Conservation (phyloP, 768 basidiomycete species). For the Mycena latifolia region DNA sequence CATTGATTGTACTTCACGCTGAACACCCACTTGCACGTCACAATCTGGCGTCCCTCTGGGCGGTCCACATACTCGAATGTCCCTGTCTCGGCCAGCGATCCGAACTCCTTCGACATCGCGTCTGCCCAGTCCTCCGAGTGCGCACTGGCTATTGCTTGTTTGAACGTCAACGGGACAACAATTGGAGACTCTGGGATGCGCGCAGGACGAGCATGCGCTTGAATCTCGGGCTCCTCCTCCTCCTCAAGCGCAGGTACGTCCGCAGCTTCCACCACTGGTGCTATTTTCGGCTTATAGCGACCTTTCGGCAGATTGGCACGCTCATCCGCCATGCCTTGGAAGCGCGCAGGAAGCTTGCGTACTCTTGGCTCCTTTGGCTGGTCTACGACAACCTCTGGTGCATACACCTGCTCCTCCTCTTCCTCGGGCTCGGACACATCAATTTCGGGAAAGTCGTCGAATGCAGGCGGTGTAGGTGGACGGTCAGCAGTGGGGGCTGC, state of each 20-base stretch:
- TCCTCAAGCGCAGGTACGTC: conserved; percentile 7
- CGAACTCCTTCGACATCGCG: neutral
- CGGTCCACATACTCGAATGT: neutral
- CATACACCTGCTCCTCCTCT: neutral
- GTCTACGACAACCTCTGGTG: neutral
- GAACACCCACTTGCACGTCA: conserved; percentile 12
- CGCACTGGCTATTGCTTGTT: conserved; percentile 3
- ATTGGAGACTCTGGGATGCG: neutral
- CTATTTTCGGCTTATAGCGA: neutral
- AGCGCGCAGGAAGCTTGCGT: neutral
- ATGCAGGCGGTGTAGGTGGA: too few relatives aligned
- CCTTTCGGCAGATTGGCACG: conserved; percentile 9
- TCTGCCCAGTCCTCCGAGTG: conserved; percentile 2
- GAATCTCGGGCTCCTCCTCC: conserved; percentile 12
- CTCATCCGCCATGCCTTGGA: conserved; percentile 4
- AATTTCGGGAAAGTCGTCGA: neutral
- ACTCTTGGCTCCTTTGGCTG: neutral
- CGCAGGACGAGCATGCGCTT: conserved; percentile 13
- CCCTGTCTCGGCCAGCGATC: conserved; percentile 3
- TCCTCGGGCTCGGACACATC: neutral
- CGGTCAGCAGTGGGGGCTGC: neutral
- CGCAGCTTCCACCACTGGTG: neutral
- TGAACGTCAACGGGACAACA: conserved; percentile 7
- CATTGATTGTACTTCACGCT: conserved; percentile 1
- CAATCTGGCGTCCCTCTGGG: neutral